Evolutionary conservation across 495 filamentous ascomycete genomes (phyloP), one percentile per base, ranked within the genome.

Genomic region (Tuber calosporum): DNA sequence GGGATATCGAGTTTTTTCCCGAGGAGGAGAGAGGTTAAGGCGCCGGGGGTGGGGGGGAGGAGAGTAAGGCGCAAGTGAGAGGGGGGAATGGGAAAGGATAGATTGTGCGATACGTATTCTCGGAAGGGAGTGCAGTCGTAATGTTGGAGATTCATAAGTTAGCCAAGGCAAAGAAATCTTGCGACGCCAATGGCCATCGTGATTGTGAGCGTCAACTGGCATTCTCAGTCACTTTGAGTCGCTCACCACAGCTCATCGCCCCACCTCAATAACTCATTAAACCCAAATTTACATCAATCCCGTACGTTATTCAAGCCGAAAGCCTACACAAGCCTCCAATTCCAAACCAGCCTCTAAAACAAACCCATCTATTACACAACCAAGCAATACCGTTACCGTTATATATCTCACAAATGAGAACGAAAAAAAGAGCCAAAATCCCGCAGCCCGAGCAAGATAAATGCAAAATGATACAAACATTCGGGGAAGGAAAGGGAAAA

Each of bases 1-100:
- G 84, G 9, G 84, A 87, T 78, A 75, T 88, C 20, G 87, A 88
- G 76, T 84, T 87, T 68, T 85, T 86, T 20, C 75, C 79, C 76
- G 41, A 34, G 20, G 66, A 37, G 1, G 77, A n/a, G n/a, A 3
- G 69, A 72, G 36, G 71, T 30, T 22, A 66, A 72, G 9, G 75
- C 76, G 37, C 43, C 43, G n/a, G 68, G 78, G 20, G 66, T 19
- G 22, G 30, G 34, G 19, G 66, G n/a, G 73, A 76, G 37, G 66
- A 37, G 9, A 45, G n/a, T 19, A 69, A 67, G 38, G 22, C 53
- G 34, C 15, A 68, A 69, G 11, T 34, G 30, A 13, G 45, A 69
- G 9, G 72, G 48, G 37, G 58, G 68, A 30, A 83, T 83, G 40
- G 40, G 74, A 30, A 85, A 81, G 0, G 69, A 83, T 9, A 82